Conservation (phyloP, 75 land plant genomes). For the Picea sitchensis region DNA sequence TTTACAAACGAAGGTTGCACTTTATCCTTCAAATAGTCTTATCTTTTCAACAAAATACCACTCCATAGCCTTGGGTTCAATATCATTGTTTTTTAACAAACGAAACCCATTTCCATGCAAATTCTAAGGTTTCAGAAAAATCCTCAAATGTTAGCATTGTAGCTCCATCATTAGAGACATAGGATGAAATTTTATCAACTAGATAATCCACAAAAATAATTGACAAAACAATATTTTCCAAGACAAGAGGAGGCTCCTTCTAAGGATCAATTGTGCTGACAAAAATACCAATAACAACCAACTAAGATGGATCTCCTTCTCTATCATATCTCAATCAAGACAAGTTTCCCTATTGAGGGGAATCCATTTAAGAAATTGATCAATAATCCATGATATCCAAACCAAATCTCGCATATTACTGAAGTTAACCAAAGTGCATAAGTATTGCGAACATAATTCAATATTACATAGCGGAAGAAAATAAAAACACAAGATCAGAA, state of each 20-base stretch:
- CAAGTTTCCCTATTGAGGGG: conserved; percentile 29
- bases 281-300: too few relatives aligned
- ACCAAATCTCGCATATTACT: too few relatives aligned
- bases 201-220: too few relatives aligned
- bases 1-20: conserved; percentile 51
- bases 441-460: too few relatives aligned
- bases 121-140: conserved; percentile 56
- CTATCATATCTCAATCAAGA: conserved; percentile 38
- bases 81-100: conserved; percentile 45
- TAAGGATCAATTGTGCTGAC: too few relatives aligned
- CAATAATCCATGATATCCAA: conserved; percentile 37
- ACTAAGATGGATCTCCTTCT: too few relatives aligned
- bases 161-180: too few relatives aligned
- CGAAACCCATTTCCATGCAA: conserved; percentile 59
- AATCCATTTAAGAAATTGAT: conserved; percentile 34
- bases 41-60: conserved; percentile 51
- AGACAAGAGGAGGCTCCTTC: too few relatives aligned
- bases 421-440: too few relatives aligned
- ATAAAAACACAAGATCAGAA: conserved; percentile 23
- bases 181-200: too few relatives aligned
- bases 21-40: conserved; percentile 47
- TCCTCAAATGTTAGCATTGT: too few relatives aligned
- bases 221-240: too few relatives aligned
- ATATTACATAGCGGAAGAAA: conserved; percentile 25
- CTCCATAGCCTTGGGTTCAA: conserved; percentile 59